Base-by-base conservation (phyloP, 2,329 filamentous ascomycete genomes). In the Talaromyces albobiverticillius region DNA sequence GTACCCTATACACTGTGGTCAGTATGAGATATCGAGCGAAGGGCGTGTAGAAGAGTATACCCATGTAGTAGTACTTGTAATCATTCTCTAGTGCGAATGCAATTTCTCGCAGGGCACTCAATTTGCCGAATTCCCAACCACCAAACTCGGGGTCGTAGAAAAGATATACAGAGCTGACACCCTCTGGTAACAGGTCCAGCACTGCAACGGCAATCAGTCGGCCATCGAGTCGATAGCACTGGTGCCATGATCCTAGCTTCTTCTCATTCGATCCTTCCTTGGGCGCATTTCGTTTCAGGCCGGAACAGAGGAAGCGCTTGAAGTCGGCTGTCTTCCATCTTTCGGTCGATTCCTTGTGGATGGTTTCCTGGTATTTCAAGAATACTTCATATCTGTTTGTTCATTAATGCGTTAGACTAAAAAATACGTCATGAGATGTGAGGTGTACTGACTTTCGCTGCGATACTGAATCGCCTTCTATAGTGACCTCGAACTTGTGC, bases 21-120 rank as follows among this genome's bases (percentile, higher is more conserved):
- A 32, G n/a, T 32, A 46, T 4, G 23, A n/a, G 16, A 11, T 22
- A 40, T 23, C 48, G 16, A 46, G 38, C 43, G 26, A 29, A 10
- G 10, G 26, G 22, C 6, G 14, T 4, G 18, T 23, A 22, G 11
- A 41, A 9, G 18, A 3, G 8, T 4, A 10, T 60, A 79, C 76
- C 84, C 84, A 87, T 86, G 69, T 86, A 86, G 65, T 86, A 86
- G 66, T 81, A 84, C 52, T 77, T 64, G 59, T 86, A 85, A 0
- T 70, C 71, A 4, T 71, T 76, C 61, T 86, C 82, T 1, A 78
- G 58, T 0, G 82, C 74, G 23, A 86, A 71, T 1, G 77, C 75
- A 23, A 83, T 79, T 63, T 87, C 84, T 51, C 82, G 73, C 60
- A 86, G 66, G 4, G 83, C 84, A 58, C 80, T 83, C 46, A 86